Evolutionary conservation across 768 basidiomycete genomes (phyloP).

Genomic region (Cyathus striatus): DNA sequence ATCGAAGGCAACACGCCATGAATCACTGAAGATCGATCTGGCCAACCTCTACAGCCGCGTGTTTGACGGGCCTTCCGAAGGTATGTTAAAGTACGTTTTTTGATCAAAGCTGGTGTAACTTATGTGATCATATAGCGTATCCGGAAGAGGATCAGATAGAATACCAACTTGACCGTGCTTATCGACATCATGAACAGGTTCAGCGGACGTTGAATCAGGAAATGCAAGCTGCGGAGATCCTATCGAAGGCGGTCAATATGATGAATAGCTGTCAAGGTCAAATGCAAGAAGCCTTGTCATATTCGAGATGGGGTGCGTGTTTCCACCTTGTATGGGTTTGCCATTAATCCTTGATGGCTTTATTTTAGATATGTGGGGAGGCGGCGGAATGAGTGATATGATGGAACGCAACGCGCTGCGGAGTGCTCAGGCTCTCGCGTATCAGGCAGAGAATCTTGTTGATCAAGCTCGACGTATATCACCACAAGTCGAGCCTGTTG

Average conservation of each 20-base stretch:
- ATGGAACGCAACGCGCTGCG: constrained; percentile 37
- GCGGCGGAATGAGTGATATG: constrained; percentile 33
- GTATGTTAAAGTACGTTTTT: constrained; percentile 16
- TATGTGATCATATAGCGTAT: constrained; percentile 22
- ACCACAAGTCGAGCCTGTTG: constrained; percentile 30
- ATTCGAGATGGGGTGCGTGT: constrained; percentile 34
- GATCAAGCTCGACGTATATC: constrained; percentile 32
- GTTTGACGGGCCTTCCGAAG: constrained; percentile 39
- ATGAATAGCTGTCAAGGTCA: constrained; percentile 24
- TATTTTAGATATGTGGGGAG: constrained; percentile 35
- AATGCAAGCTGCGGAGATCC: constrained; percentile 32
- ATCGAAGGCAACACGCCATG: constrained; percentile 21
- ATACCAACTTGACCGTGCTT: constrained; percentile 25
- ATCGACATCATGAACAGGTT: constrained; percentile 25
- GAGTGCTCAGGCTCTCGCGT: constrained; percentile 26
- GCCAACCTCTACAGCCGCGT: constrained; percentile 30
- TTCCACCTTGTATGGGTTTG: neutral
- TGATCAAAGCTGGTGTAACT: too few species aligned
- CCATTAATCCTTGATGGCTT: constrained; percentile 1
- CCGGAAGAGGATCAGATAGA: constrained; percentile 42
- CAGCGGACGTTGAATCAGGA: constrained; percentile 31
- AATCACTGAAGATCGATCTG: constrained; percentile 28
- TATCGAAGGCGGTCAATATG: constrained; percentile 28
- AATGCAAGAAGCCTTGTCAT: constrained; percentile 30
- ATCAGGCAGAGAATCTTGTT: constrained; percentile 26